A percentile compares a stretch with the other conserved stretches of the same genome.
Evolutionary conservation across 1,139 yeast genomes (phyloP).

Genomic region (Sugiyamaella japonica): DNA sequence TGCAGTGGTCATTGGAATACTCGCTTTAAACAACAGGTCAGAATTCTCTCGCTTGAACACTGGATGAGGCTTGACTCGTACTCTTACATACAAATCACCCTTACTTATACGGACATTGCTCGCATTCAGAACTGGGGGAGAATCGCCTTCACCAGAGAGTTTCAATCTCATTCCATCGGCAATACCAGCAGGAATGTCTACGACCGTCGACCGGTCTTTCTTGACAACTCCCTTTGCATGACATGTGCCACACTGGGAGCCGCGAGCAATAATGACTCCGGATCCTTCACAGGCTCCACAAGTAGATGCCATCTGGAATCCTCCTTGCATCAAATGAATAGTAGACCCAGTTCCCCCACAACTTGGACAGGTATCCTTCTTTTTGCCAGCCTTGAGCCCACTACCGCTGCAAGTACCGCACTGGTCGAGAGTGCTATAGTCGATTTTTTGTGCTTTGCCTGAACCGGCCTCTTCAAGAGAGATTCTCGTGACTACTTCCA

Average conservation of each 20-base stretch:
- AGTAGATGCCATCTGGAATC: conserved; percentile 95
- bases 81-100: conserved; percentile 85
- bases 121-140: conserved; percentile 55
- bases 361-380: conserved; percentile 74
- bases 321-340: conserved; percentile 82
- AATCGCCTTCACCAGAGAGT: conserved; percentile 87
- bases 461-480: conserved; percentile 84
- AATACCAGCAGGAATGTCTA: conserved; percentile 87
- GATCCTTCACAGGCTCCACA: conserved; percentile 86
- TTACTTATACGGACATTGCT: conserved; percentile 58
- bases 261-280: conserved; percentile 71
- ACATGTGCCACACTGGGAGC: conserved; percentile 75
- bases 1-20: conserved; percentile 91
- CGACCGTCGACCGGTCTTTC: conserved; percentile 63
- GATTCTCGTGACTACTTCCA: conserved; percentile 74
- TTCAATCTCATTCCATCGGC: conserved; percentile 84
- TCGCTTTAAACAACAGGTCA: conserved; percentile 62
- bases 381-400: conserved; percentile 77
- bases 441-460: conserved; percentile 54
- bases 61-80: conserved; percentile 73
- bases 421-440: conserved; percentile 71
- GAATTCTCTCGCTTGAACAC: conserved; percentile 64
- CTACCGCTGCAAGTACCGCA: conserved; percentile 82
- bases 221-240: conserved; percentile 87
- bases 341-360: conserved; percentile 96